Evolutionary conservation across 2,329 filamentous ascomycete genomes (phyloP), one percentile per base, ranked within the genome.

Genomic region (Myriangium duriaei): DNA sequence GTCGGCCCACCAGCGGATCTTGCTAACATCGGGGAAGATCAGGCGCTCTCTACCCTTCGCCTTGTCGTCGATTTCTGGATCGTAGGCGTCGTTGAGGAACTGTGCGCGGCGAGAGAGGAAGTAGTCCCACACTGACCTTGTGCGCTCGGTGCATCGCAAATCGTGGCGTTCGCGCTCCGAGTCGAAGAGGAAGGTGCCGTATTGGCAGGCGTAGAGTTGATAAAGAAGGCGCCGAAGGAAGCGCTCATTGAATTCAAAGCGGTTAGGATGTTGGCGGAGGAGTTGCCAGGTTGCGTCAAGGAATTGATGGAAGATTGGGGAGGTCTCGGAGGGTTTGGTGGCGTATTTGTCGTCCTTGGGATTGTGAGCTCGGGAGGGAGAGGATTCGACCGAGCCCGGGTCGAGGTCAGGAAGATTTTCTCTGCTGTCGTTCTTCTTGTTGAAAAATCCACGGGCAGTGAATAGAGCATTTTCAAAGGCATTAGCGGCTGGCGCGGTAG

Each of bases 271-370:
- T 55, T 96, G 91, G 43, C 82, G 71, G 15, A 93, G 63, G 17
- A 98, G 68, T 57, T 98, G 91, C 55, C 91, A 96, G 1, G 84
- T 85, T 26, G 85, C 86, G 53, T 96, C 91, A 7, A 98, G 72
- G 59, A 96, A 98, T 54, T 98, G 91, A 51, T 98, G 91, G 59
- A 98, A 98, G 15, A 98, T 83, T 0, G 91, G 91, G 43, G 86
- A 92, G 21, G 92, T 81, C 63, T 96, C 91, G 48, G 84, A 91
- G n/a, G 79, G 76, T 42, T 77, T 76, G 1, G 86, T 95, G 7
- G 77, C 72, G 49, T 84, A 76, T 47, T 73, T 72, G 40, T 78
- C 71, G 30, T 68, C 63, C 19, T 66, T 60, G n/a, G n/a, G n/a
- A 5, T 58, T 55, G 19, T 54, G 57, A 37, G 52, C 53, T 45